These are phyloP conservation scores for Sporisorium graminicola DNA, from an alignment of 1,284 basidiomycete genomes.

Conservation along the genomic window DNA sequence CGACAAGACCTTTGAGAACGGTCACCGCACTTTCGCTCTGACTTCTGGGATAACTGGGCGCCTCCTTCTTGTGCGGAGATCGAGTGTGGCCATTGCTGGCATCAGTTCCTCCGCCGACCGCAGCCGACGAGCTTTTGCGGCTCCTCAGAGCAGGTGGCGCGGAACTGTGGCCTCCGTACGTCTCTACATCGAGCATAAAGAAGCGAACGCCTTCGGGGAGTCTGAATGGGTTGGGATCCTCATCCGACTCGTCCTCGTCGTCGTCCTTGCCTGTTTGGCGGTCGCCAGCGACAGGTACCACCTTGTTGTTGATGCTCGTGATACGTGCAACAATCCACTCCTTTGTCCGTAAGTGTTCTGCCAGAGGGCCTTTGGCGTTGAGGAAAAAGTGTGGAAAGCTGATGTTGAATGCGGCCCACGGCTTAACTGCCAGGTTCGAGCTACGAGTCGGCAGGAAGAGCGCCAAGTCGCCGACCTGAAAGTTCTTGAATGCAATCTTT, in stretches of 20 bases:
- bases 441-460: constrained; percentile 95
- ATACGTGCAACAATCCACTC: constrained; percentile 97
- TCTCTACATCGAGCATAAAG: constrained; percentile 91
- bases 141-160: constrained; percentile 32
- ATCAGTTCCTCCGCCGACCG: neutral
- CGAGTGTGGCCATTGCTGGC: neutral
- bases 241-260: constrained; percentile 7
- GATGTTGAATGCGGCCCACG: constrained; percentile 71
- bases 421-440: constrained; percentile 73
- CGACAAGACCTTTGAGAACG: neutral
- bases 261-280: constrained; percentile 12
- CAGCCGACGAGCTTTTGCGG: constrained; percentile 43
- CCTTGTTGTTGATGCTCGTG: constrained; percentile 84
- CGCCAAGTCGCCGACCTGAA: constrained; percentile 78
- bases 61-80: constrained; percentile 6
- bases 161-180: constrained; percentile 68
- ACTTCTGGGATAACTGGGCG: constrained; percentile 23
- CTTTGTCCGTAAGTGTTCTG: constrained; percentile 75
- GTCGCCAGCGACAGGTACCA: constrained; percentile 69
- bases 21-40: constrained; percentile 26
- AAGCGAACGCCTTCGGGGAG: constrained; percentile 91
- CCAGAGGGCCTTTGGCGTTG: constrained; percentile 78
- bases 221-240: constrained; percentile 71
- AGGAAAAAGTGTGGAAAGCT: constrained; percentile 98
- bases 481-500: constrained; percentile 62